Evolutionary conservation across 129 eudicot genomes (phyloP), one percentile per base, ranked within the genome.

Genomic region (Pittosporum tobira): DNA sequence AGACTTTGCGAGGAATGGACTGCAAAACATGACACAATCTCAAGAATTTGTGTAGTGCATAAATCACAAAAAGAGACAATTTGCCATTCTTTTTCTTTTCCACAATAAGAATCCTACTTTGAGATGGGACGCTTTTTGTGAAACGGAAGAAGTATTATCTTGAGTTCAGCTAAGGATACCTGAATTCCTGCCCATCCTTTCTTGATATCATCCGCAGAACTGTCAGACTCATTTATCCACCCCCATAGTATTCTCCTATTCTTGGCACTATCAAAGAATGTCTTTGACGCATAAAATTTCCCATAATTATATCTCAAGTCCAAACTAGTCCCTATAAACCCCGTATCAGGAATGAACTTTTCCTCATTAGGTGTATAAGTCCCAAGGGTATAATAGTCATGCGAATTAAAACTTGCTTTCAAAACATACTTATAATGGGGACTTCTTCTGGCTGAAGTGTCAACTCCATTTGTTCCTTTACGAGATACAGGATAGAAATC

Each of bases 181-280:
- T 81, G 86, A 53, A 86, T 65, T 4, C 91, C 88, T 25, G 87
- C 63, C 95, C 91, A 82, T 38, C 85, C 88, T 64, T 59, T 87
- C 18, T 63, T 54, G 24, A 72, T 43, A 31, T 79, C 84, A 72
- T 71, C 73, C 12, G 63, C 44, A 48, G 66, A 38, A 57, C 60
- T 58, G 36, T 69, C 72, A 48, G 79, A 72, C 57, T 87, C 91
- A 47, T 49, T 56, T n/a, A 82, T 72, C 95, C 95, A 87, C 3
- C 72, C 85, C 84, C 82, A 79, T 5, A 79, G 57, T 23, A 87
- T 52, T 67, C 91, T 77, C 54, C 95, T 65, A 55, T 71, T 74
- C 28, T 67, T 73, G 0, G 29, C 68, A 29, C 63, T 46, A 51
- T 87, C 88, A 48, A 71, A 82, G 59, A 87, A 87, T 3, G 82